Evolutionary conservation across 176 grass and related monocot genomes (phyloP).

Genomic region (Juncus effusus): DNA sequence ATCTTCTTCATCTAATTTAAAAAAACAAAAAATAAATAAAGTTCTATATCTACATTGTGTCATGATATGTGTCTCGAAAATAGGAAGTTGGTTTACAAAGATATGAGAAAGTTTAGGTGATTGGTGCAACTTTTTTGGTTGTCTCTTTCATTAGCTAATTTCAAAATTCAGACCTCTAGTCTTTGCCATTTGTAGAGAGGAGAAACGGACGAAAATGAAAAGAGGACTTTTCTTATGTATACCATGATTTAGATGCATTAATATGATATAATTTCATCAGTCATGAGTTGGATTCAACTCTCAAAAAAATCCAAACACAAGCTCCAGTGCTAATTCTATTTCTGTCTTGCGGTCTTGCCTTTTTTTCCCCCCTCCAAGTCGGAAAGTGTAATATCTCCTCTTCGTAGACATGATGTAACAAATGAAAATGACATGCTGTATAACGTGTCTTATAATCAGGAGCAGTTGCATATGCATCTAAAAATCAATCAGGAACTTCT

Average conservation of each 20-base stretch:
- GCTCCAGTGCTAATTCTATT: background rate
- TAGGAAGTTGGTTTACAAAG: too few species aligned
- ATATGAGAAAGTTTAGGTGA: conserved; percentile 2
- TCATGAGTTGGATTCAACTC: background rate
- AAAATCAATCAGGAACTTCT: too few species aligned
- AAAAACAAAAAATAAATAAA: too few species aligned
- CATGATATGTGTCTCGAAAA: too few species aligned
- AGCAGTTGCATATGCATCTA: too few species aligned
- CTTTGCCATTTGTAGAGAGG: background rate
- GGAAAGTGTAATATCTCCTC: background rate
- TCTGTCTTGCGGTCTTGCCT: background rate
- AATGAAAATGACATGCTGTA: too few species aligned
- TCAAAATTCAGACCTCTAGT: background rate
- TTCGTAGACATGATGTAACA: too few species aligned
- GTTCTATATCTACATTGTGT: too few species aligned
- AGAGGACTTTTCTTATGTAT: conserved; percentile 1
- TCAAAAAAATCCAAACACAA: too few species aligned
- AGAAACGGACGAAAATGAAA: conserved; percentile 1
- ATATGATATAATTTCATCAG: background rate
- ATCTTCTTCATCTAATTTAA: too few species aligned
- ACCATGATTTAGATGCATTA: background rate
- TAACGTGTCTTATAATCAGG: too few species aligned
- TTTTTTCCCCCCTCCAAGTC: too few species aligned
- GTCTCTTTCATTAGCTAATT: conserved; percentile 15
- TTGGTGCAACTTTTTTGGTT: background rate